Conservation (phyloP, 2,329 filamentous ascomycete genomes). For the Pseudocercospora eumusae region DNA sequence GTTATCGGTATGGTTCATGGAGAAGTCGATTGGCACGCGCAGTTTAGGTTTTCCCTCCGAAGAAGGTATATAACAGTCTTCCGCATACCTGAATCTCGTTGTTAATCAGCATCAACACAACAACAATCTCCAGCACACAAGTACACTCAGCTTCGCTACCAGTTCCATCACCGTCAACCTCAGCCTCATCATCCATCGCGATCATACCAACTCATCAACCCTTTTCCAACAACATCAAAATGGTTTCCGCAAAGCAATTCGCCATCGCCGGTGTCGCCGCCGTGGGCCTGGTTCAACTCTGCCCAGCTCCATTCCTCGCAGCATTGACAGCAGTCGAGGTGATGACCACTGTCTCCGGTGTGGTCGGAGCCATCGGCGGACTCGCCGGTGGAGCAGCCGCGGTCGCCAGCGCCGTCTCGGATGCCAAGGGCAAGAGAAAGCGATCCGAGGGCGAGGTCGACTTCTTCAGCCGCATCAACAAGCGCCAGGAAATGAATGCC, state of each 20-base stretch:
- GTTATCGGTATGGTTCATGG: background rate
- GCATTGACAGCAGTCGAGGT: background rate
- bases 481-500: background rate
- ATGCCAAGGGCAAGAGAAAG: slow-evolving; percentile 3
- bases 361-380: background rate
- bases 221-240: background rate
- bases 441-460: background rate
- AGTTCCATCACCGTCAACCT: background rate
- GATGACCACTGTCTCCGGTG: background rate
- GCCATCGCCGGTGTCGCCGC: background rate
- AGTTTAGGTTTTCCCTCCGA: too few species aligned
- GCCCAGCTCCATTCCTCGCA: slow-evolving; percentile 1
- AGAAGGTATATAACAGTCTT: background rate
- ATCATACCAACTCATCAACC: background rate
- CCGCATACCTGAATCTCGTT: background rate
- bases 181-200: background rate
- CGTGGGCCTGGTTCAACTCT: background rate
- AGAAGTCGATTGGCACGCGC: too few species aligned
- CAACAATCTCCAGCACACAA: slow-evolving; percentile 1
- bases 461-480: slow-evolving; percentile 4
- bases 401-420: background rate
- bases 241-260: slow-evolving; percentile 1
- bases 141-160: background rate
- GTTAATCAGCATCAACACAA: background rate
- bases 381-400: background rate